Percentiles rank a stretch among this genome's conserved stretches.
These are phyloP conservation scores for Mycena metata DNA, from an alignment of 768 basidiomycete genomes.

Conservation along the genomic window DNA sequence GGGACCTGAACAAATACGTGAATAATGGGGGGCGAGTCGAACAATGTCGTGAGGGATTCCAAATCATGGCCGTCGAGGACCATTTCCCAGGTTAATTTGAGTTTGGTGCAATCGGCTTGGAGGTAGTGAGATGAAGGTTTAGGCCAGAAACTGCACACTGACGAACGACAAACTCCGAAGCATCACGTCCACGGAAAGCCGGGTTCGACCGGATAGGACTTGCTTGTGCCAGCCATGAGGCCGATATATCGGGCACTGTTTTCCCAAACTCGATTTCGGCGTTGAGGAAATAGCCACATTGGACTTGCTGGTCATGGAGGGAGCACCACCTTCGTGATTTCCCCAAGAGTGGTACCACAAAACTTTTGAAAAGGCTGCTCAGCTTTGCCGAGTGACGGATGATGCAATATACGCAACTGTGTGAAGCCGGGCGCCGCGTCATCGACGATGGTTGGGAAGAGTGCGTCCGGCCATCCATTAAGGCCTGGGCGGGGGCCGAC, in stretches of 20 bases:
- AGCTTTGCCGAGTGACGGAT: too few species aligned
- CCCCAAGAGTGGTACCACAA: not conserved
- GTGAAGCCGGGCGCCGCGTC: too few species aligned
- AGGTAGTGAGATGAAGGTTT: not conserved
- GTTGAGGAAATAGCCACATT: not conserved
- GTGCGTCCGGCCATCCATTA: too few species aligned
- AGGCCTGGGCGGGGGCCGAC: too few species aligned
- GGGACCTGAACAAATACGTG: constrained; percentile 19
- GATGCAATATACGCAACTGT: too few species aligned
- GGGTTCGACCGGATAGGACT: not conserved
- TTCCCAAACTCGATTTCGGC: not conserved
- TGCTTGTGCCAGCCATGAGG: not conserved
- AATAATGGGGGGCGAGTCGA: not conserved
- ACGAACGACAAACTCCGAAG: not conserved
- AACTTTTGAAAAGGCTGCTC: too few species aligned
- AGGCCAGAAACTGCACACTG: not conserved
- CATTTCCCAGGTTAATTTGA: not conserved
- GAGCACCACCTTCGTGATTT: not conserved
- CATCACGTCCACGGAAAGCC: too few species aligned
- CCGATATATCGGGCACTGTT: not conserved
- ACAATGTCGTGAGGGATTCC: not conserved
- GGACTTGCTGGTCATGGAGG: not conserved
- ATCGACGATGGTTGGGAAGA: too few species aligned
- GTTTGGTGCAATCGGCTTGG: not conserved
- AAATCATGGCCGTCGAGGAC: not conserved